These are phyloP conservation scores for Theileria annulata DNA, from an alignment of 169 alveolate species.

Conservation along the genomic window DNA sequence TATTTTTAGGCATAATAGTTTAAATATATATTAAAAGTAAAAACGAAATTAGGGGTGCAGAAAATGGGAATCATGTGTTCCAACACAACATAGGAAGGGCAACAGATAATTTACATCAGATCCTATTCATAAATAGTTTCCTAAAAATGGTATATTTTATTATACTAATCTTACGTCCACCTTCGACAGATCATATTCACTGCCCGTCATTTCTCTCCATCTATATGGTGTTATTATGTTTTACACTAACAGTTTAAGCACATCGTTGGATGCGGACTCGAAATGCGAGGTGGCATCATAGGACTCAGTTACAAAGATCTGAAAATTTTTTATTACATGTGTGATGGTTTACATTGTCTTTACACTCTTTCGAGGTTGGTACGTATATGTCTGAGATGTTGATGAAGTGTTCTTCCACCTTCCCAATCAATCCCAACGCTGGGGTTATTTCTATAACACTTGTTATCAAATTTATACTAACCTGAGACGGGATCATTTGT, in stretches of 20 bases:
- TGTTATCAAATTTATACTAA: neutral
- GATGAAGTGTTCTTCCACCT: conserved; percentile 89
- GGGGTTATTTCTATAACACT: conserved; percentile 85
- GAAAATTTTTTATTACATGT: conserved; percentile 1
- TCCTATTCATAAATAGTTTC: conserved; percentile 1
- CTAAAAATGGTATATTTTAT: neutral
- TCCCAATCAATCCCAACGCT: conserved; percentile 92
- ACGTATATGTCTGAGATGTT: conserved; percentile 86
- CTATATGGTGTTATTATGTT: neutral
- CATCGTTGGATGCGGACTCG: conserved; percentile 95
- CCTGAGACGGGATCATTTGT: conserved; percentile 87
- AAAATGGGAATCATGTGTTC: neutral
- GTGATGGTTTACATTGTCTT: conserved; percentile 70
- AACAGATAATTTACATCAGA: neutral
- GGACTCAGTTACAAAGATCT: conserved; percentile 88
- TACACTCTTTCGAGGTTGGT: conserved; percentile 85
- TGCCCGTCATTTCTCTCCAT: conserved; percentile 74
- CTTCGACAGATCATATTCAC: conserved; percentile 60
- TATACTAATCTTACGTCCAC: conserved; percentile 25
- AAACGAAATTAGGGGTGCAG: neutral
- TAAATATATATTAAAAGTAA: neutral
- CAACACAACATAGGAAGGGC: conserved; percentile 11
- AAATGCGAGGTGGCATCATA: conserved; percentile 97
- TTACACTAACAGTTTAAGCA: conserved; percentile 79
- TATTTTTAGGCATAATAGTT: neutral